Evolutionary conservation across 2,329 filamentous ascomycete genomes (phyloP).

Genomic region (Ophiocordyceps australis): DNA sequence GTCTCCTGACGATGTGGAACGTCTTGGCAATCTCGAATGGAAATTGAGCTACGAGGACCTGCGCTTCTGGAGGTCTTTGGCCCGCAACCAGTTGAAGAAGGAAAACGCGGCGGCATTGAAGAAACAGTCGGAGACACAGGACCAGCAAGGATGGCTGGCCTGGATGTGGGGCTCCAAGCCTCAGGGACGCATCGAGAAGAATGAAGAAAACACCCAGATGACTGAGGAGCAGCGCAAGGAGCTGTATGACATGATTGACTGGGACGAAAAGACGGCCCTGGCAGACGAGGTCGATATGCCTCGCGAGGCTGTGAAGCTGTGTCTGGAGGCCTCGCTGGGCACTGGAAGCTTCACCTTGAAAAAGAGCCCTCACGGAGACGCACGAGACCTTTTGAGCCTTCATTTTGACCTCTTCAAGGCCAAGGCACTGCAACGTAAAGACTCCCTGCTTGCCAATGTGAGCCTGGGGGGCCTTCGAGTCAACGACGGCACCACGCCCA

Average conservation of each 20-base stretch:
- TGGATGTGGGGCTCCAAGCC: constrained; percentile 84
- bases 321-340: constrained; percentile 81
- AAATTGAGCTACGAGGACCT: constrained; percentile 90
- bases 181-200: constrained; percentile 36
- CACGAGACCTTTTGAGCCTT: constrained; percentile 68
- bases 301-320: constrained; percentile 79
- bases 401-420: constrained; percentile 92
- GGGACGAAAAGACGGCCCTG: constrained; percentile 87
- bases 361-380: constrained; percentile 41
- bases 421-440: constrained; percentile 74
- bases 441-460: constrained; percentile 76
- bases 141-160: constrained; percentile 72
- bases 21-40: constrained; percentile 60
- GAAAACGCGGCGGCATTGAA: constrained; percentile 86
- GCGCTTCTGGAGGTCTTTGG: constrained; percentile 89
- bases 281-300: constrained; percentile 79
- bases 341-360: constrained; percentile 93
- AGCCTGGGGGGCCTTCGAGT: constrained; percentile 85
- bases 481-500: constrained; percentile 86
- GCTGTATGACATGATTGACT: constrained; percentile 93
- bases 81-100: constrained; percentile 85
- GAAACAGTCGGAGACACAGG: constrained; percentile 29
- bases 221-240: constrained; percentile 93
- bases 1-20: constrained; percentile 48
- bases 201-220: constrained; percentile 64